These are phyloP conservation scores for Candida pseudofarinosa DNA, from an alignment of 805 yeast genomes.

Conservation along the genomic window DNA sequence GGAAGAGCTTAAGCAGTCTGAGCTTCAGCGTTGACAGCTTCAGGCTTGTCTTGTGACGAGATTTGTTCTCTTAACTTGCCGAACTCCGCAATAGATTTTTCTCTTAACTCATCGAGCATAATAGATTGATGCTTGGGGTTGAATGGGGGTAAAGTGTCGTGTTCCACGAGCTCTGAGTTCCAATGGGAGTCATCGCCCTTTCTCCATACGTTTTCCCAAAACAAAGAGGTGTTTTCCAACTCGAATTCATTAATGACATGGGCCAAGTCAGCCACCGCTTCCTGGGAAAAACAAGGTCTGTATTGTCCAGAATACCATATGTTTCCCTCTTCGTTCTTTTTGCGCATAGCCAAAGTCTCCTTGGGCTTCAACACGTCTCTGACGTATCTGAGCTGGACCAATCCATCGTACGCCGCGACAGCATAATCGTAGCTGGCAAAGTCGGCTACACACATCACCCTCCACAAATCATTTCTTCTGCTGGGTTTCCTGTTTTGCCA, in stretches of 20 bases:
- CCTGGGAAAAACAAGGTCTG: conserved; percentile 88
- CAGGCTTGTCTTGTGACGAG: neutral
- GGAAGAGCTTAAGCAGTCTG: neutral
- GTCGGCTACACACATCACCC: conserved; percentile 81
- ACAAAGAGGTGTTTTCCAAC: conserved; percentile 46
- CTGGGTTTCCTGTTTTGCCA: conserved; percentile 85
- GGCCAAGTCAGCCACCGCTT: conserved; percentile 81
- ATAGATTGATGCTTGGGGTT: conserved; percentile 66
- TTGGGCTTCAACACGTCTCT: conserved; percentile 61
- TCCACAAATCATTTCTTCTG: conserved; percentile 83
- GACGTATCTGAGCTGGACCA: conserved; percentile 67
- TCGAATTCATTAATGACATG: conserved; percentile 64
- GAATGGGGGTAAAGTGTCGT: conserved; percentile 53
- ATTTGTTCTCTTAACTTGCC: conserved; percentile 16
- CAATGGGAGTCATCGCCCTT: conserved; percentile 77
- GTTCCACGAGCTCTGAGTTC: conserved; percentile 56
- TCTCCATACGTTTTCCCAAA: conserved; percentile 88
- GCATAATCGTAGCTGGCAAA: conserved; percentile 60
- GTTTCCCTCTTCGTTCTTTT: conserved; percentile 70
- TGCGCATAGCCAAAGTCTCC: conserved; percentile 65
- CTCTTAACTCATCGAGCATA: conserved; percentile 57
- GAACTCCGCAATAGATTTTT: conserved; percentile 33
- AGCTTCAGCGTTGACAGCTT: neutral
- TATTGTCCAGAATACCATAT: conserved; percentile 85
- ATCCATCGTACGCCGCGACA: conserved; percentile 66